Base-by-base conservation (phyloP, 2,329 filamentous ascomycete species). In the Colletotrichum plurivorum region DNA sequence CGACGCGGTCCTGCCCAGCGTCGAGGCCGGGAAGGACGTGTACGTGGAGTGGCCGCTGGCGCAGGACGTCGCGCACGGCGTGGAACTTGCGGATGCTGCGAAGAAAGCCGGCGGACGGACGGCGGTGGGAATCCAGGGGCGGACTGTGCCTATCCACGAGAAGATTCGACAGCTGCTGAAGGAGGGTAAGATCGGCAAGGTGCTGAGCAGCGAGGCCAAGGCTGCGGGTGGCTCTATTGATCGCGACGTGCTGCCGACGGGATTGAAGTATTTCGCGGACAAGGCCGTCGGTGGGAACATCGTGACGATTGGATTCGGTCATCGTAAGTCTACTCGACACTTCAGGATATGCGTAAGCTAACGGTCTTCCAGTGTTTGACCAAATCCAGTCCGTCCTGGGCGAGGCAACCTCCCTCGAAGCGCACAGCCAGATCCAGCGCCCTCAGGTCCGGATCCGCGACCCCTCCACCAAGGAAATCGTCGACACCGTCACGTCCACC, bases 1-100 rank as follows among this genome's bases (percentile, higher is more conserved):
- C 51, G 67, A 77, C 2, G 83, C 82, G 1, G 78, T 82, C 1
- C 77, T 80, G 15, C 84, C 88, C 0, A 85, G 83, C 18, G 70
- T 89, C 1, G 77, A 78, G 13, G 85, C 86, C 0, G 88, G 88
- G 0, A 89, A 90, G 75, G 73, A 77, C 0, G 81, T 87, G 0
- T 91, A 80, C 64, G 81, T 88, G 0, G 88, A 91, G 77, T 91
- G 88, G 87, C 89, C 88, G 8, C 78, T 90, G 1, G 86, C 85
- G 0, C 76, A 84, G 15, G 82, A 85, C 61, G 75, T 77, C 0
- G 64, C 73, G 2, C 77, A 82, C 1, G 85, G 82, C 0, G 72
- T 74, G 16, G 82, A 85, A 51, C 76, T 90, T 63, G 78, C 77
- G 0, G 74, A 74, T 0, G 63, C 63, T 0, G 67, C 67, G 1